Evolutionary conservation across 2,329 filamentous ascomycete genomes (phyloP), one percentile per base, ranked within the genome.

Genomic region (Microsporum canis): DNA sequence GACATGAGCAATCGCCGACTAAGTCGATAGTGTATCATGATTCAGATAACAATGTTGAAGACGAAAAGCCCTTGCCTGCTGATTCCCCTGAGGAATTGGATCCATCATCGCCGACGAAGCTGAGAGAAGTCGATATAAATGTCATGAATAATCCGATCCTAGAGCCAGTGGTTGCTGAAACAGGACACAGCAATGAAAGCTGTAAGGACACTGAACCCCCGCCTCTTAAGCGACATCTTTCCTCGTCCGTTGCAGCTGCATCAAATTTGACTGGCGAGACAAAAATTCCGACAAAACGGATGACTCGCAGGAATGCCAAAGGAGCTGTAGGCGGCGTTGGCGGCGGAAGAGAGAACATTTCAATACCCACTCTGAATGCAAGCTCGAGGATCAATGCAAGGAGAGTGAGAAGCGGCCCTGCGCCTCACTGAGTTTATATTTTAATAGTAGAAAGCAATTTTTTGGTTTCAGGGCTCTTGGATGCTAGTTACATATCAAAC

Each of bases 11-110:
- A 36, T 77, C 74, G 60, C 79, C 80, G 3, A 75, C 74, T 29
- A 83, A 83, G 67, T 73, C 76, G 34, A 78, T 77, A 61, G 74
- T 84, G 61, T 83, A 81, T 68, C 79, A 78, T 64, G 81, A 83
- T 66, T 69, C 67, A 58, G 72, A 68, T 66, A 70, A 75, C 5
- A 27, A 59, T 70, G 70, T 68, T 61, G 67, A 63, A 66, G 67
- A 47, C 29, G 43, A 69, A 59, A 66, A 67, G 66, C 66, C 66
- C 68, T 63, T 69, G 49, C 66, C 70, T 58, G 65, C 66, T 62
- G 63, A 65, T 63, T 63, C 65, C 61, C 60, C 62, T 55, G 59
- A 57, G 61, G 66, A 62, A 60, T 51, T 60, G 62, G 68, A 67
- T 58, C 64, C 66, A 41, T 70, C 70, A 63, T 73, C 73, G 70